Evolutionary conservation across 2,329 filamentous ascomycete genomes (phyloP).

Genomic region (Chalara sp.): DNA sequence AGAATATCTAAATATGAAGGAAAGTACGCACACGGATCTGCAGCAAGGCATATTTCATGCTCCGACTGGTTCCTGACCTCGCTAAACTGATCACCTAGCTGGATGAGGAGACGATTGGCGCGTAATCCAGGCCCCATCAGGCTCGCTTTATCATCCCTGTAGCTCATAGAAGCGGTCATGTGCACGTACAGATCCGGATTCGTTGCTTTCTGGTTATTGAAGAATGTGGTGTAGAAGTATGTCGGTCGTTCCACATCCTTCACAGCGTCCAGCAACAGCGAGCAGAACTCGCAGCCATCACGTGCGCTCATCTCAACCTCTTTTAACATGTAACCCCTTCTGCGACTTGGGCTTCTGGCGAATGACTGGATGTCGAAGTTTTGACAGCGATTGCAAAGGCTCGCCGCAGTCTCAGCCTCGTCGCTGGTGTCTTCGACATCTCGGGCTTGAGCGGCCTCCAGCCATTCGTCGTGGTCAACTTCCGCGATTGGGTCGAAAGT

Average conservation of each 20-base stretch:
- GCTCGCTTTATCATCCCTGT: not conserved
- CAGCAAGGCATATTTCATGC: slow-evolving; percentile 1
- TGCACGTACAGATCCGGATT: slow-evolving; percentile 3
- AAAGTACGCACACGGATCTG: slow-evolving; percentile 1
- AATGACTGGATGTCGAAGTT: slow-evolving; percentile 4
- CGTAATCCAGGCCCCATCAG: not conserved
- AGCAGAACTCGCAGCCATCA: slow-evolving; percentile 3
- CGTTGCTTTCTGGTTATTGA: not conserved
- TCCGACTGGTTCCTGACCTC: not conserved
- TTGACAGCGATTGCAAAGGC: slow-evolving; percentile 1
- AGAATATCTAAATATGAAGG: not conserved
- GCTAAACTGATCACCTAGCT: slow-evolving; percentile 3
- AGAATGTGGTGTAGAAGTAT: slow-evolving; percentile 3
- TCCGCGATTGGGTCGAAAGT: too few species aligned
- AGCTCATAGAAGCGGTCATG: slow-evolving; percentile 3
- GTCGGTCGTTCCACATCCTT: slow-evolving; percentile 1
- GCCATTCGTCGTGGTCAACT: too few species aligned
- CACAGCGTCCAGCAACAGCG: slow-evolving; percentile 1
- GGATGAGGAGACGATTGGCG: not conserved
- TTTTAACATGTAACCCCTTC: not conserved
- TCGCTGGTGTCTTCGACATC: too few species aligned
- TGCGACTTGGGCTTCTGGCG: not conserved
- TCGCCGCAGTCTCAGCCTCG: too few species aligned
- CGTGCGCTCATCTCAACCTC: not conserved
- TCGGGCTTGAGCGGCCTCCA: too few species aligned